Base-by-base conservation (phyloP, 2,329 filamentous ascomycete genomes). In the Gliomastix tumulicola region DNA sequence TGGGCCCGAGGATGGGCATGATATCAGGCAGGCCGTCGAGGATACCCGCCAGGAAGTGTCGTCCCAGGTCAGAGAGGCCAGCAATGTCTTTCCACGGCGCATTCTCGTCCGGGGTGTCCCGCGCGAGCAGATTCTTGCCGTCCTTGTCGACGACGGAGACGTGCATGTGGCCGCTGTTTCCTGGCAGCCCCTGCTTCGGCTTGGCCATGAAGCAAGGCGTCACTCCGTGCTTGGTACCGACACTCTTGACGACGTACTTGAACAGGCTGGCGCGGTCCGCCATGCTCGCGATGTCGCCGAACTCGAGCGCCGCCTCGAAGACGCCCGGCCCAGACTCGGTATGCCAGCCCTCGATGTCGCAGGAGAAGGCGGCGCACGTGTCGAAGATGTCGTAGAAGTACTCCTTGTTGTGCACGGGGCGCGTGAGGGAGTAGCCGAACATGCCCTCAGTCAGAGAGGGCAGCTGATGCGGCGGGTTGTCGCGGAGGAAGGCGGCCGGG, bases 141-240 rank as follows among this genome's bases (percentile, higher is more conserved):
- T 76, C 65, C 45, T 75, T 71, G 53, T 90, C 85, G 15, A 90
- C 81, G 9, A 98, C 68, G 1, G 90, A 97, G 43, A 97, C 71
- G 59, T 98, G 92, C 72, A 95, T 90, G 57, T 98, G 92, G 2
- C 92, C 92, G 44, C 84, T 92, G 66, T 97, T 97, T 32, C 92
- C 92, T 0, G 92, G 92, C 0, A 97, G 69, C 0, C 89, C 88
- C 50, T 94, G 77, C 46, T 85, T 81, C 4, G 92, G 92, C 62
- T 98, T 98, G 13, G 92, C 92, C 92, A 98, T 98, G 69, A 98
- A 98, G 61, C 87, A 94, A 0, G 92, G 92, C 0, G 88, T 95
- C 54, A 98, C 94, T 47, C 87, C 88, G 56, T 88, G 86, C 54
- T 87, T 84, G 39, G 79, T 84, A 31, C 86, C 87, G 27, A 95